Evolutionary conservation across 352 stramenopile genomes (phyloP).

Genomic region (Globisporangium iwayamae): DNA sequence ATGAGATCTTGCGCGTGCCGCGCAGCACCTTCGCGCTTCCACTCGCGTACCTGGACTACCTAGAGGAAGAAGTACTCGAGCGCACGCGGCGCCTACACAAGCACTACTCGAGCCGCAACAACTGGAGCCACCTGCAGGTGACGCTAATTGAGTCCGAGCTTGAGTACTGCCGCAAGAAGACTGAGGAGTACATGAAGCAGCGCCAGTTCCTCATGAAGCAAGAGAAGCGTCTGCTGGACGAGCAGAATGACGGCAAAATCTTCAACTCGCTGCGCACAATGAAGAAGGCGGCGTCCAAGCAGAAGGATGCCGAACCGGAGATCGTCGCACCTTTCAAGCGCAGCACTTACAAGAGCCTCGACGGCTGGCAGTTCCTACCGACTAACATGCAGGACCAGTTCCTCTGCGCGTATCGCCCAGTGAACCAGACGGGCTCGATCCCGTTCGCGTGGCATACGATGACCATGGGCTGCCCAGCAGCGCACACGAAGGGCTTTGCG

Average conservation of each 20-base stretch:
- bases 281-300: slow-evolving; percentile 20
- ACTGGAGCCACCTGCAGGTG: slow-evolving; percentile 21
- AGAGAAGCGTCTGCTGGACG: slow-evolving; percentile 56
- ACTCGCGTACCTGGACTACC: slow-evolving; percentile 68
- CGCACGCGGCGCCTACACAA: slow-evolving; percentile 54
- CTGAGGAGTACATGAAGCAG: slow-evolving; percentile 74
- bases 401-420: slow-evolving; percentile 49
- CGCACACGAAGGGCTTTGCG: slow-evolving; percentile 78
- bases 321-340: slow-evolving; percentile 71
- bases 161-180: slow-evolving; percentile 61
- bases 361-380: slow-evolving; percentile 73
- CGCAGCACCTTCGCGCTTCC: slow-evolving; percentile 70
- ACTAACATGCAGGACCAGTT: slow-evolving; percentile 89
- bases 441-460: slow-evolving; percentile 82
- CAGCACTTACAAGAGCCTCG: slow-evolving; percentile 80
- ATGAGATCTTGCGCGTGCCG: slow-evolving; percentile 76
- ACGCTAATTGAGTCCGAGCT: slow-evolving; percentile 45
- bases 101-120: slow-evolving; percentile 20
- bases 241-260: slow-evolving; percentile 46
- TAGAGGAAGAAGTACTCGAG: slow-evolving; percentile 62
- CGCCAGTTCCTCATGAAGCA: slow-evolving; percentile 76
- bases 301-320: slow-evolving; percentile 23
- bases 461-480: slow-evolving; percentile 81
- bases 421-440: slow-evolving; percentile 8
- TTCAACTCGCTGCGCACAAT: slow-evolving; percentile 22